Conservation (phyloP, 2,329 filamentous ascomycete genomes). For the Talaromyces sp. region DNA sequence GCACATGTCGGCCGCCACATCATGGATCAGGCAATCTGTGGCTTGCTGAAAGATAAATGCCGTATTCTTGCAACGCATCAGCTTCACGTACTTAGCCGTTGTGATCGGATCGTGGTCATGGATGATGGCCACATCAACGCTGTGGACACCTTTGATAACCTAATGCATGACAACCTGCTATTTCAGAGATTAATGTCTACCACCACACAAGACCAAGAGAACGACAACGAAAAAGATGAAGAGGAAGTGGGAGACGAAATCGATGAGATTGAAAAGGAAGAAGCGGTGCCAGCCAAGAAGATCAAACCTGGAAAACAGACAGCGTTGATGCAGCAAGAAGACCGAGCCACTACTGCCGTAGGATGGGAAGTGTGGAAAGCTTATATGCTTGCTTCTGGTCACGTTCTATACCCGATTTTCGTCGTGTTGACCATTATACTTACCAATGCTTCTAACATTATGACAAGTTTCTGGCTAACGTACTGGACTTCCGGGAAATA, state of each 20-base stretch:
- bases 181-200: constrained; percentile 83
- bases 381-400: constrained; percentile 70
- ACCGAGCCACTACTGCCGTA: constrained; percentile 69
- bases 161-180: constrained; percentile 73
- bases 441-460: constrained; percentile 79
- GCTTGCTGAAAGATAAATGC: constrained; percentile 82
- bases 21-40: constrained; percentile 91
- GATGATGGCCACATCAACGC: constrained; percentile 79
- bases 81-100: constrained; percentile 84
- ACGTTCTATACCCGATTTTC: constrained; percentile 61
- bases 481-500: constrained; percentile 88
- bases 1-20: constrained; percentile 65
- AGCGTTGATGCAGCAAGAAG: constrained; percentile 48
- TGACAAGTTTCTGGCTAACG: constrained; percentile 86
- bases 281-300: constrained; percentile 39
- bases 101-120: constrained; percentile 91
- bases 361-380: constrained; percentile 75
- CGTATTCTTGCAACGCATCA: constrained; percentile 92
- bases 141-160: constrained; percentile 82
- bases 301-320: constrained; percentile 36
- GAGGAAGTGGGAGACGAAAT: constrained; percentile 46
- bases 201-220: constrained; percentile 61
- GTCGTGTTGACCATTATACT: constrained; percentile 64
- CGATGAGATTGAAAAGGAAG: constrained; percentile 33
- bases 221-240: constrained; percentile 45